Evolutionary conservation across 2,329 filamentous ascomycete species (phyloP).

Genomic region (Diaporthe amygdali): DNA sequence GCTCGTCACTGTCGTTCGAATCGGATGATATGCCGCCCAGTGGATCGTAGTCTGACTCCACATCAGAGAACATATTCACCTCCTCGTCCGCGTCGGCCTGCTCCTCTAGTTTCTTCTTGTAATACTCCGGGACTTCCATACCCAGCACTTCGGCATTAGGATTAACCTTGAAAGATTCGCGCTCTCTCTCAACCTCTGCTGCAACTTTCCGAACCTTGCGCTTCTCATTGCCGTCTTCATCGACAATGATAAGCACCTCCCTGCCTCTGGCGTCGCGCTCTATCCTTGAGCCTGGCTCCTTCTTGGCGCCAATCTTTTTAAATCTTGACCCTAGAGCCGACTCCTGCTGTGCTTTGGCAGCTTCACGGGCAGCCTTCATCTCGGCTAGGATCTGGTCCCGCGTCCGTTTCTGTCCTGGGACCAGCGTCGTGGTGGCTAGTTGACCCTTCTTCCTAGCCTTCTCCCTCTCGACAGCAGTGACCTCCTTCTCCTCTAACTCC

Average conservation of each 20-base stretch:
- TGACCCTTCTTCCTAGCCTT: slow-evolving; percentile 65
- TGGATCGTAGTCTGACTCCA: slow-evolving; percentile 71
- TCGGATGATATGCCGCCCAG: slow-evolving; percentile 63
- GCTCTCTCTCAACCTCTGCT: slow-evolving; percentile 44
- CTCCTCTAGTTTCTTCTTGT: slow-evolving; percentile 53
- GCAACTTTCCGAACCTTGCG: slow-evolving; percentile 65
- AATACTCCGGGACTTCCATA: slow-evolving; percentile 69
- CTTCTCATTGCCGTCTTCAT: slow-evolving; percentile 71
- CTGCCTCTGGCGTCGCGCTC: slow-evolving; percentile 66
- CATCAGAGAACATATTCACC: slow-evolving; percentile 70
- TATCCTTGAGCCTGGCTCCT: slow-evolving; percentile 60
- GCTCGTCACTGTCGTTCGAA: slow-evolving; percentile 45
- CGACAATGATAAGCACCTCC: slow-evolving; percentile 69
- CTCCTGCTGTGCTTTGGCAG: slow-evolving; percentile 60
- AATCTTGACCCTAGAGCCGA: slow-evolving; percentile 64
- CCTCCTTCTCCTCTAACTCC: slow-evolving; percentile 57
- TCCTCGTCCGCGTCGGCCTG: slow-evolving; percentile 58
- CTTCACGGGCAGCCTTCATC: slow-evolving; percentile 66
- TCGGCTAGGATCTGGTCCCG: slow-evolving; percentile 72
- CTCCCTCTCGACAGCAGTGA: slow-evolving; percentile 58
- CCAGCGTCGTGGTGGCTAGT: slow-evolving; percentile 57
- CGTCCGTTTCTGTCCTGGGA: slow-evolving; percentile 65
- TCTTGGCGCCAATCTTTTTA: slow-evolving; percentile 66
- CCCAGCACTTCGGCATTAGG: slow-evolving; percentile 63
- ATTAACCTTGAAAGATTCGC: slow-evolving; percentile 50